A percentile compares a stretch with the other conserved stretches of the same genome.
phyloP scores from a whole-genome alignment of 140 eudicot species.

The Erigeron philadelphicus region DNA sequence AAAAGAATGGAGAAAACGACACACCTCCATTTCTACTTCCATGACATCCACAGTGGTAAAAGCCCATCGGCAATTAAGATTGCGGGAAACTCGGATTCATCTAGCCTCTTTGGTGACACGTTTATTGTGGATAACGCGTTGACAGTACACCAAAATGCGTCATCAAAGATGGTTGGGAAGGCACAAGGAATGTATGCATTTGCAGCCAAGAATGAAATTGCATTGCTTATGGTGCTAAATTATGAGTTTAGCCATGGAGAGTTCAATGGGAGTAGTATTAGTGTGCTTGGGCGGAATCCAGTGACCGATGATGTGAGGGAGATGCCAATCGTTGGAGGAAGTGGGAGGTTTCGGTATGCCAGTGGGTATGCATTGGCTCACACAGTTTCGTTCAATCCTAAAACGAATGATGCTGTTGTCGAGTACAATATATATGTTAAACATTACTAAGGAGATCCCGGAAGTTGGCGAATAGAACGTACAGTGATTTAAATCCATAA shows the following conservation, averaged over 20 bases:
- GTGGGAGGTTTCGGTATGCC: slow-evolving; percentile 47
- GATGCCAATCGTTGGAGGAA: slow-evolving; percentile 58
- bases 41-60: slow-evolving; percentile 49
- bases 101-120: slow-evolving; percentile 39
- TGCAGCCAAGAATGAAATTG: slow-evolving; percentile 29
- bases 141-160: slow-evolving; percentile 32
- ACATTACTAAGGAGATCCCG: slow-evolving; percentile 26
- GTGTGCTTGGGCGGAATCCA: slow-evolving; percentile 49
- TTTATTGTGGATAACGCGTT: slow-evolving; percentile 47
- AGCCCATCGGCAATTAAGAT: slow-evolving; percentile 48
- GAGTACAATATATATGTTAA: slow-evolving; percentile 48
- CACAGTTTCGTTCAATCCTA: slow-evolving; percentile 35
- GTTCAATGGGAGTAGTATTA: slow-evolving; percentile 49
- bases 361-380: slow-evolving; percentile 44
- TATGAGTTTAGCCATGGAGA: slow-evolving; percentile 40
- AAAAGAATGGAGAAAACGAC: slow-evolving; percentile 48
- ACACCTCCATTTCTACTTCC: slow-evolving; percentile 66
- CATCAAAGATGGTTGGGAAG: slow-evolving; percentile 39
- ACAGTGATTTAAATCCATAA: too few relatives aligned
- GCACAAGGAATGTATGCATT: slow-evolving; percentile 56
- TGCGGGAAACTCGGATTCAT: slow-evolving; percentile 22
- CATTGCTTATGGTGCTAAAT: slow-evolving; percentile 44
- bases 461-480: too few relatives aligned
- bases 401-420: slow-evolving; percentile 42
- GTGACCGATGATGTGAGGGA: slow-evolving; percentile 40